Base-by-base conservation (phyloP, 495 filamentous ascomycete species). In the Penicillium paxilli region DNA sequence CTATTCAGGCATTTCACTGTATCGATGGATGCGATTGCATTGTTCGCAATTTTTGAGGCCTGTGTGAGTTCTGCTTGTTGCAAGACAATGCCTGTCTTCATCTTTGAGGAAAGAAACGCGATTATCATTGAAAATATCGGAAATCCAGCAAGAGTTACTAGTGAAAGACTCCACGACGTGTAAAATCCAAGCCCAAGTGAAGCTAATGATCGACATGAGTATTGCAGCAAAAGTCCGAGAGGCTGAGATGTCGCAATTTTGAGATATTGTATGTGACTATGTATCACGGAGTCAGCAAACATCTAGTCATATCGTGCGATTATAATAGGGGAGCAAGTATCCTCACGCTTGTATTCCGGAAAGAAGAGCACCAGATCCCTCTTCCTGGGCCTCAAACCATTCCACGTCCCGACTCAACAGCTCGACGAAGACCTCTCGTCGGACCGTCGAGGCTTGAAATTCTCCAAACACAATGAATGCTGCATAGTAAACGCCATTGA, bases 1-100 rank as follows among this genome's bases (percentile, higher is more conserved):
- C 85, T 90, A 64, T 96, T 96, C 72, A 88, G 89, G 28, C 81
- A 87, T 66, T 97, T 98, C 59, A 98, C 91, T 0, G 89, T 84
- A 52, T 95, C 91, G 41, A 98, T 93, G 4, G 82, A 82, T 0
- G 78, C 73, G 11, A 92, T 80, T 0, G 91, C 83, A 21, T 80
- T 87, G 24, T 81, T 87, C 11, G 84, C 83, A 26, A 83, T 73
- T 66, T 92, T 92, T 0, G 91, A 86, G 0, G 92, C 91, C 49
- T 77, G 64, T 4, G 80, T 78, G 0, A 97, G 82, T 55, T 89
- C 82, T 1, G 64, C 62, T 57, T 87, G 84, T 63, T 98, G 93
- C 11, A 63, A 73, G 52, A 83, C 79, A 28, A 96, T 87, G 25
- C 80, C 84, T 6, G 79, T 63, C 47, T 87, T 83, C 47, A 94